A percentile compares a stretch with the other conserved stretches of the same genome.
Evolutionary conservation across 2,329 filamentous ascomycete species (phyloP).

Genomic region (Sporothrix protearum): DNA sequence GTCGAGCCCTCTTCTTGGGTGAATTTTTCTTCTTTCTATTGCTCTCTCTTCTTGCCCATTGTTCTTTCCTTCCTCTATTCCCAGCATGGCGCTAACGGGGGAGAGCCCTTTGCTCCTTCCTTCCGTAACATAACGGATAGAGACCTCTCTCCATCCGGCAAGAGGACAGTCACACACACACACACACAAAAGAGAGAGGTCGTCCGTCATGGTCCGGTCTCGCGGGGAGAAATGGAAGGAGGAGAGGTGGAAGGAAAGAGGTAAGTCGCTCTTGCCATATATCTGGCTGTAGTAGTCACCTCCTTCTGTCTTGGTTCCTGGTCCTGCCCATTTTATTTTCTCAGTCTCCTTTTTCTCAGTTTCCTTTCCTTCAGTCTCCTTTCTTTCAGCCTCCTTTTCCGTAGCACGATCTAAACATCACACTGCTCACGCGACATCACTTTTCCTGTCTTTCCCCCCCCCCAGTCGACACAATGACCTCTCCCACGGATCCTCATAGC

Average conservation of each 20-base stretch:
- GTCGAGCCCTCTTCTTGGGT: not conserved
- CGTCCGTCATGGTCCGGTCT: not conserved
- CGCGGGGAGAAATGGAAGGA: not conserved
- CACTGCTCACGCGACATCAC: not conserved
- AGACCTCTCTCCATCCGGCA: not conserved
- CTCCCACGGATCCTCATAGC: slow-evolving; percentile 33
- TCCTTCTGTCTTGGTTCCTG: not conserved
- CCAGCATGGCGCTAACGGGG: not conserved
- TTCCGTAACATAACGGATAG: not conserved
- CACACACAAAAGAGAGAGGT: no score
- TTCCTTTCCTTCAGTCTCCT: not conserved
- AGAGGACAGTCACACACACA: not conserved
- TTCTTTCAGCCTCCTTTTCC: not conserved
- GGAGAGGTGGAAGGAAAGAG: not conserved
- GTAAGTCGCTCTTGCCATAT: not conserved
- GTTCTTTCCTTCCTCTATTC: not conserved
- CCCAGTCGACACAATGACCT: slow-evolving; percentile 11
- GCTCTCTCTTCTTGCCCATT: not conserved
- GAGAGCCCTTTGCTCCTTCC: not conserved
- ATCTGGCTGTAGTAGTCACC: not conserved
- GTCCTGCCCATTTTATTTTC: no score
- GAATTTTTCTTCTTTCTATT: not conserved
- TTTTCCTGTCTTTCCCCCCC: no score
- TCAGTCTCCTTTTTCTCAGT: not conserved
- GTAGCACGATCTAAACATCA: no score